Evolutionary conservation across 805 yeast genomes (phyloP).

Genomic region (Yarrowia sp.): DNA sequence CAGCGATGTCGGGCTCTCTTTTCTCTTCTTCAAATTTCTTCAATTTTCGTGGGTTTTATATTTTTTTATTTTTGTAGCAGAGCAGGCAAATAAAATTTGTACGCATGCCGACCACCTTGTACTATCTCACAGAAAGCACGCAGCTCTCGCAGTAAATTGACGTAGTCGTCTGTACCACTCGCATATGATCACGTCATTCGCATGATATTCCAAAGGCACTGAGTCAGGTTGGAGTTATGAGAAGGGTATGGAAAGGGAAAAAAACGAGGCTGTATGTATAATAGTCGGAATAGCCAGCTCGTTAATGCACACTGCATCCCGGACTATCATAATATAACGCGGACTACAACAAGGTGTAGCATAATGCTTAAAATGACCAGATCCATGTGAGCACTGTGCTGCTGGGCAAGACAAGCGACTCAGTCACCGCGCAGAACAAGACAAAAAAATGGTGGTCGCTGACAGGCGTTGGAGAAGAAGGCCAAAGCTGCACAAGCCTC

Average conservation of each 20-base stretch:
- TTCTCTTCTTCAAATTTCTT: background rate
- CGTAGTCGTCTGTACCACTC: background rate
- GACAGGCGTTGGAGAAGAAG: background rate
- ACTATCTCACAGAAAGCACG: conserved; percentile 17
- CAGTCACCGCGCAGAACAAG: background rate
- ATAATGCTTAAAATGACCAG: background rate
- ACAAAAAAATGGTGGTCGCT: too few relatives aligned
- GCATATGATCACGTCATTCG: conserved; percentile 1
- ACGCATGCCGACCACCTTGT: background rate
- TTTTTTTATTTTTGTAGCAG: too few relatives aligned
- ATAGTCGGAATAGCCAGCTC: background rate
- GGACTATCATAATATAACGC: background rate
- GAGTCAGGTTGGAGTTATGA: background rate
- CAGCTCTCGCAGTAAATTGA: background rate
- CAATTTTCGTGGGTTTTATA: background rate
- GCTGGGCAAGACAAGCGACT: background rate
- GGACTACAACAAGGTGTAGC: background rate
- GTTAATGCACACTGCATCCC: background rate
- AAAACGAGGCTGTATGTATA: too few relatives aligned
- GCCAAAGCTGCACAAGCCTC: background rate
- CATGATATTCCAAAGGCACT: background rate
- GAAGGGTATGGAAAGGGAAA: too few relatives aligned
- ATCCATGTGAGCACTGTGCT: background rate
- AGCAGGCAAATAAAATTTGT: background rate
- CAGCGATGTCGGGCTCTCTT: background rate